phyloP scores from a whole-genome alignment of 371 early-diverging fungal species.

The Circinella minor region DNA sequence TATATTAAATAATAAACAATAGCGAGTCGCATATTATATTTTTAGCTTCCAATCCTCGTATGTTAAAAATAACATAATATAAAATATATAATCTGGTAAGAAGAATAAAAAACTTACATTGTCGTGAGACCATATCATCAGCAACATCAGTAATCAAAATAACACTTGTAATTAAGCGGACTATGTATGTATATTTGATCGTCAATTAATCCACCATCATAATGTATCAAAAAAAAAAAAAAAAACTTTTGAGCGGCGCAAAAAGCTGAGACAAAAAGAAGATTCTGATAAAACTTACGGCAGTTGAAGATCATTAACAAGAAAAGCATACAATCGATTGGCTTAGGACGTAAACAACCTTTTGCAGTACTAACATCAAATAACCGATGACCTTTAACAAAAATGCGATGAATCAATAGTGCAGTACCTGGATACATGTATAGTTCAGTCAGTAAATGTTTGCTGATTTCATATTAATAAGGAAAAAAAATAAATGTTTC shows the following conservation, averaged over 20 bases:
- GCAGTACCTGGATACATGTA: slow-evolving; percentile 12
- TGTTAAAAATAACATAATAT: no score
- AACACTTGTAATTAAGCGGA: slow-evolving; percentile 31
- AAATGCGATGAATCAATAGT: slow-evolving; percentile 16
- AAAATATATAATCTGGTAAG: not conserved
- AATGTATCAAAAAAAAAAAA: not conserved
- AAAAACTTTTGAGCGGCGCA: slow-evolving; percentile 3
- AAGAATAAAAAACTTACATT: slow-evolving; percentile 19
- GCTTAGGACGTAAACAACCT: slow-evolving; percentile 29
- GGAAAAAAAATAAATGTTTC: not conserved
- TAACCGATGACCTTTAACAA: slow-evolving; percentile 26
- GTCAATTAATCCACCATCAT: not conserved
- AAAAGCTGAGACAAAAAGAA: not conserved
- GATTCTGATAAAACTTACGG: slow-evolving; percentile 29
- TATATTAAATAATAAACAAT: not conserved
- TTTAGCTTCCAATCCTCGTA: not conserved
- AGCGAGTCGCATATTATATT: not conserved
- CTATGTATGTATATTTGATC: slow-evolving; percentile 6
- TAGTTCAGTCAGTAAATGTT: not conserved
- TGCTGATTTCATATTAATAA: not conserved
- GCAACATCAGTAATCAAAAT: slow-evolving; percentile 29
- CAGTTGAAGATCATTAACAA: slow-evolving; percentile 26
- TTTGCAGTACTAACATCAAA: slow-evolving; percentile 21
- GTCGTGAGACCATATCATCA: slow-evolving; percentile 25
- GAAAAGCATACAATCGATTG: slow-evolving; percentile 26